phyloP scores from a whole-genome alignment of 345 rosid genomes.

The Turnera subulata region DNA sequence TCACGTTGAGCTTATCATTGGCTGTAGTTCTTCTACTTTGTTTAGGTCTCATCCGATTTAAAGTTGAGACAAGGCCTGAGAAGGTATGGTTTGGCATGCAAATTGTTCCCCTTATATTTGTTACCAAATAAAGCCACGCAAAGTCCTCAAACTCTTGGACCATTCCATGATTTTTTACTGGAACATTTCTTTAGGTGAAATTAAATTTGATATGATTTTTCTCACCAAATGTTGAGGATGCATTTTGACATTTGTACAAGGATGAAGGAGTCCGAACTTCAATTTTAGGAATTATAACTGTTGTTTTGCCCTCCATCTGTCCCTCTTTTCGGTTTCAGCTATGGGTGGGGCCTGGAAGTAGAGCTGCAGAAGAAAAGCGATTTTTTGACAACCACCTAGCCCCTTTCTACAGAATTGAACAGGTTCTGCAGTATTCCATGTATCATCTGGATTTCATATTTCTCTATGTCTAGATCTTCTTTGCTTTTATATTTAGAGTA shows the following conservation, averaged over 20 bases:
- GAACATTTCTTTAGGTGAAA: not conserved
- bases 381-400: slow-evolving; percentile 89
- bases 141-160: too few species aligned
- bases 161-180: not conserved
- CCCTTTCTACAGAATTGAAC: slow-evolving; percentile 96
- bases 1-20: slow-evolving; percentile 60
- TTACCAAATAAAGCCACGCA: too few species aligned
- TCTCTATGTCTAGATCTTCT: slow-evolving; percentile 9
- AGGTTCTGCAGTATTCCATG: slow-evolving; percentile 42
- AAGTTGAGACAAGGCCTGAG: slow-evolving; percentile 97
- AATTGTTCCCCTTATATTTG: too few species aligned
- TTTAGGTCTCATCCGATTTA: slow-evolving; percentile 75
- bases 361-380: slow-evolving; percentile 81
- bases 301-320: slow-evolving; percentile 2
- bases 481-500: not conserved
- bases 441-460: slow-evolving; percentile 4
- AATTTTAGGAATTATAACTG: too few species aligned
- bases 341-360: slow-evolving; percentile 98
- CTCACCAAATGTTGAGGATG: too few species aligned
- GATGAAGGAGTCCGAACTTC: too few species aligned
- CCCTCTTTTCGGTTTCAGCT: slow-evolving; percentile 49
- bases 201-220: too few species aligned
- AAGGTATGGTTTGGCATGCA: slow-evolving; percentile 67
- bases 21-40: slow-evolving; percentile 72
- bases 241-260: too few species aligned